Conservation (phyloP, 305 asterid species). For the Fraxinus xanthoxyloides region DNA sequence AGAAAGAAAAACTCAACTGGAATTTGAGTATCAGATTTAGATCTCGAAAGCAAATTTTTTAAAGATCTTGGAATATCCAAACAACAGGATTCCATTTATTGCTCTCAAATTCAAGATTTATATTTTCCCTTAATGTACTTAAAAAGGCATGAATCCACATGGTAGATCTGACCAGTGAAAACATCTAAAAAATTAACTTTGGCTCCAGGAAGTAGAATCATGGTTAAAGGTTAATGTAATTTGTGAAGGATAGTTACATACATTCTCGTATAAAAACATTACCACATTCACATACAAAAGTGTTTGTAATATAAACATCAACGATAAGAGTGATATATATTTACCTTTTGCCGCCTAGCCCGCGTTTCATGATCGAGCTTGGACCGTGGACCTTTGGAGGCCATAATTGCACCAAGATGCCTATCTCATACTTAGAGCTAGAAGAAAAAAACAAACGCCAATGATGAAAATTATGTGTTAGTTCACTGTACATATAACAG, state of each 20-base stretch:
- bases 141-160: background rate
- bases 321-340: slow-evolving; percentile 10
- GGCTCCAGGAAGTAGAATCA: background rate
- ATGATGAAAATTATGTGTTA: slow-evolving; percentile 8
- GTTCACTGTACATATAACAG: slow-evolving; percentile 9
- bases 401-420: slow-evolving; percentile 56
- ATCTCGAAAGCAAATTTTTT: background rate
- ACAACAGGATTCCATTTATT: slow-evolving; percentile 6
- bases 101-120: slow-evolving; percentile 3
- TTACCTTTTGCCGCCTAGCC: slow-evolving; percentile 87
- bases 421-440: slow-evolving; percentile 51
- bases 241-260: background rate
- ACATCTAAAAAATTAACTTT: background rate
- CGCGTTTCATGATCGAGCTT: slow-evolving; percentile 93
- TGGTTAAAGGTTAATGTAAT: slow-evolving; percentile 7
- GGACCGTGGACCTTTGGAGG: slow-evolving; percentile 97
- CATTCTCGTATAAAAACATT: slow-evolving; percentile 15
- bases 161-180: background rate
- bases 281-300: background rate
- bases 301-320: background rate
- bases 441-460: slow-evolving; percentile 11
- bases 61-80: slow-evolving; percentile 15
- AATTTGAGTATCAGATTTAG: background rate
- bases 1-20: background rate
- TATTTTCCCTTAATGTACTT: background rate